Conservation (phyloP, 371 early-diverging fungal genomes). For the Capniomyces stellatus region DNA sequence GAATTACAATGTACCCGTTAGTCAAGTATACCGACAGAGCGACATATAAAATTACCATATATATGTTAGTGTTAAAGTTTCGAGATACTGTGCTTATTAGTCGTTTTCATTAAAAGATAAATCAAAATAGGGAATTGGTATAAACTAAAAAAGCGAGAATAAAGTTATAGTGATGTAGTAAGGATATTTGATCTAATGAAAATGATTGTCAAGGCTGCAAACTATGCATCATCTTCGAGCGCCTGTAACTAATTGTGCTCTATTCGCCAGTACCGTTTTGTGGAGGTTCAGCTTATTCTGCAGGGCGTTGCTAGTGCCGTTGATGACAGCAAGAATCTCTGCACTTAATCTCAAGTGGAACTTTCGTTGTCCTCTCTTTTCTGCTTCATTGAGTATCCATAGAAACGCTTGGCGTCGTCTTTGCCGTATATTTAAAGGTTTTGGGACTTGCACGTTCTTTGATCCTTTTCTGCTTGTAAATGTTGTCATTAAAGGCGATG, state of each 20-base stretch:
- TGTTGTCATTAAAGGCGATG: constrained; percentile 58
- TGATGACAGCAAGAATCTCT: constrained; percentile 61
- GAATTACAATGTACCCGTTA: too few species aligned
- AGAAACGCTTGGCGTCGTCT: constrained; percentile 62
- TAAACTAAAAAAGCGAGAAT: too few species aligned
- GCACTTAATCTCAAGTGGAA: constrained; percentile 57
- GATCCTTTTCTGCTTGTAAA: constrained; percentile 53
- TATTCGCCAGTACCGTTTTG: constrained; percentile 52
- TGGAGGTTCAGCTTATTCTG: constrained; percentile 38
- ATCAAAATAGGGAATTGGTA: too few species aligned
- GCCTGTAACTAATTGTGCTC: constrained; percentile 37
- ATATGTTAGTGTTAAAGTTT: too few species aligned
- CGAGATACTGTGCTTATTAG: too few species aligned
- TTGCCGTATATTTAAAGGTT: constrained; percentile 60
- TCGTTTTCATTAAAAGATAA: too few species aligned
- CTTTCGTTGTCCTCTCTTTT: constrained; percentile 36
- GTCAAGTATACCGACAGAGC: too few species aligned
- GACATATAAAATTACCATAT: too few species aligned
- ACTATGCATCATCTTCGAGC: too few species aligned
- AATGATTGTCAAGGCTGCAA: too few species aligned
- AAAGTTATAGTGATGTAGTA: too few species aligned
- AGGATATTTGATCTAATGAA: too few species aligned
- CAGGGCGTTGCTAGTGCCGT: constrained; percentile 51
- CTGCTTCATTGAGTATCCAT: constrained; percentile 71
- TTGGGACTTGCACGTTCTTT: constrained; percentile 61